These are phyloP conservation scores for Neonothopanus nambi DNA, from an alignment of 1,284 basidiomycete species.

Conservation along the genomic window DNA sequence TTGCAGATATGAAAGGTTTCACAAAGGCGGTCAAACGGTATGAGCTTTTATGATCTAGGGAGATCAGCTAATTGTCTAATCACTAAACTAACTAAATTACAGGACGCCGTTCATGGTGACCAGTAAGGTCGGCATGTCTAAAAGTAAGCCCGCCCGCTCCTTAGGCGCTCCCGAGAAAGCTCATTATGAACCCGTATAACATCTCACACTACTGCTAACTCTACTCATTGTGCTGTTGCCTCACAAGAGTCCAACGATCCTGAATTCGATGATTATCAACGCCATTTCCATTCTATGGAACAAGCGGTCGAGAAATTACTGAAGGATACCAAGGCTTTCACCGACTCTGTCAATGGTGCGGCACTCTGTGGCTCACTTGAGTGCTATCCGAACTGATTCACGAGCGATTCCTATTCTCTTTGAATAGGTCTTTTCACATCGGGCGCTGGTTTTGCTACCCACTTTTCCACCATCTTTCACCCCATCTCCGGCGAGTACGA, in stretches of 20 bases:
- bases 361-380: slow-evolving; percentile 13
- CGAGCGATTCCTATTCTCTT: neutral
- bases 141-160: slow-evolving; percentile 63
- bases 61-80: neutral
- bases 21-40: slow-evolving; percentile 20
- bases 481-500: slow-evolving; percentile 85
- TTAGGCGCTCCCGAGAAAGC: neutral
- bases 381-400: neutral
- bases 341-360: slow-evolving; percentile 79
- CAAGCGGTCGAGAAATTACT: slow-evolving; percentile 84
- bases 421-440: slow-evolving; percentile 75
- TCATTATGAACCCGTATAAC: neutral
- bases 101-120: slow-evolving; percentile 90
- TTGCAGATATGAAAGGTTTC: slow-evolving; percentile 17
- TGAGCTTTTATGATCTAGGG: neutral
- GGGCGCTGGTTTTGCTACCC: slow-evolving; percentile 75
- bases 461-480: slow-evolving; percentile 78
- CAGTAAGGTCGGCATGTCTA: slow-evolving; percentile 84
- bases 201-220: neutral
- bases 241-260: slow-evolving; percentile 73
- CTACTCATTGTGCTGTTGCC: neutral
- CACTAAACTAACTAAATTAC: slow-evolving; percentile 10
- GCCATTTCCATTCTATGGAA: slow-evolving; percentile 80
- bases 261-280: slow-evolving; percentile 83
- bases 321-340: slow-evolving; percentile 90